Percentiles rank a stretch among this genome's conserved stretches.
Evolutionary conservation across 257 asterid species (phyloP).

Genomic region (Nyctanthes arbortristis): DNA sequence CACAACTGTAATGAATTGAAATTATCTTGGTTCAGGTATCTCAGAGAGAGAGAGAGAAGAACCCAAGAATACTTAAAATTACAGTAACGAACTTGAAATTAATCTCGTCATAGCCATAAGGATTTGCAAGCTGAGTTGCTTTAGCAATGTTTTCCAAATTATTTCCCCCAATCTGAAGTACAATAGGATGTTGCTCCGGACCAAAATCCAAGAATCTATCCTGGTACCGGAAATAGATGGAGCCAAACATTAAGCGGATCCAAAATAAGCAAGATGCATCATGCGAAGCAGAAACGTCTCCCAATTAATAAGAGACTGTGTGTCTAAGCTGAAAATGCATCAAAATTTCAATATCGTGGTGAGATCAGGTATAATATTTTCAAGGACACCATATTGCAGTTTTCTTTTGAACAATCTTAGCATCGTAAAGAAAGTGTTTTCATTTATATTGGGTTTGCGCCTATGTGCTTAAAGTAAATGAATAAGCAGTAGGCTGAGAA

Average conservation of each 20-base stretch:
- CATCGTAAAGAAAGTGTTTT: neutral
- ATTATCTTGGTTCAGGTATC: constrained; percentile 26
- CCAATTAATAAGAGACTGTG: neutral
- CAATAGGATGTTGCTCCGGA: constrained; percentile 93
- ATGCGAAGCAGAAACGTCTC: too few relatives aligned
- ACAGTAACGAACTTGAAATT: constrained; percentile 74
- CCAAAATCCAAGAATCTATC: constrained; percentile 85
- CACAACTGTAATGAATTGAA: constrained; percentile 78
- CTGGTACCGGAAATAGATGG: constrained; percentile 47
- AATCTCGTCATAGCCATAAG: constrained; percentile 95
- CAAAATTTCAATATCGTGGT: neutral
- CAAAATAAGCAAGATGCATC: constrained; percentile 14
- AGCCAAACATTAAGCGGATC: constrained; percentile 16
- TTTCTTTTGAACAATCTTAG: neutral
- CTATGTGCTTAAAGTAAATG: neutral
- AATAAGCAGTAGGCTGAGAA: too few relatives aligned
- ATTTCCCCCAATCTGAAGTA: constrained; percentile 93
- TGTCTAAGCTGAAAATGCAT: neutral
- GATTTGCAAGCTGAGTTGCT: constrained; percentile 78
- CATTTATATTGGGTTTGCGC: neutral
- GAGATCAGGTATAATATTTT: neutral
- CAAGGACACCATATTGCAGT: neutral
- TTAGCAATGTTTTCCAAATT: constrained; percentile 84
- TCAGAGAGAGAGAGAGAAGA: constrained; percentile 16
- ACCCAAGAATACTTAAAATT: constrained; percentile 6